phyloP scores from a whole-genome alignment of 1,284 basidiomycete species.

The Golubevia sp. region DNA sequence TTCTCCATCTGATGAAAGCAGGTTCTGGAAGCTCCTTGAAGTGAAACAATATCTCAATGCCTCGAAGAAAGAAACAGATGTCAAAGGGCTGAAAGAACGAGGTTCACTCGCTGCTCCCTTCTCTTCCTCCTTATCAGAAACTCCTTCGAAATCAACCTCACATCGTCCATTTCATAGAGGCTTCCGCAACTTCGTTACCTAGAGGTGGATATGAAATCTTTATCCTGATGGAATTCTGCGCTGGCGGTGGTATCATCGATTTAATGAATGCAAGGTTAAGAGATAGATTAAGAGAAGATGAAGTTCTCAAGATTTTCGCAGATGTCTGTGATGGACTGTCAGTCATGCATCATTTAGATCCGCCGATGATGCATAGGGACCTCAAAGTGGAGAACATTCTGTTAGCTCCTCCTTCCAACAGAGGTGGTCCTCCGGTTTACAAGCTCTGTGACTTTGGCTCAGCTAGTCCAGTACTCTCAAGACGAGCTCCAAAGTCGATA shows the following conservation, averaged over 20 bases:
- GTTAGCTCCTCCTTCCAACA: conserved; percentile 62
- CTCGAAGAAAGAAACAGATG: no score
- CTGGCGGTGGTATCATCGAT: conserved; percentile 93
- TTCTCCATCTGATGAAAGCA: no score
- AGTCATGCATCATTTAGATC: conserved; percentile 86
- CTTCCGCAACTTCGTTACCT: conserved; percentile 64
- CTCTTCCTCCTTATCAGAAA: conserved; percentile 65
- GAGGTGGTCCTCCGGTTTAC: conserved; percentile 71
- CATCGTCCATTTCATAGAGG: conserved; percentile 91
- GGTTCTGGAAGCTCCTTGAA: no score
- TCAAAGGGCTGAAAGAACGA: no score
- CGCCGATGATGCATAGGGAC: conserved; percentile 91
- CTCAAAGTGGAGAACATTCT: conserved; percentile 96
- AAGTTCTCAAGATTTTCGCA: conserved; percentile 92
- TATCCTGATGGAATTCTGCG: conserved; percentile 97
- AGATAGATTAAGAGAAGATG: conserved; percentile 87
- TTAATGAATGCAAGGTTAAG: conserved; percentile 96
- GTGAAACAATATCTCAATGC: no score
- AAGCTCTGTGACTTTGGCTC: conserved; percentile 99
- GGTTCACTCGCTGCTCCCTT: no score
- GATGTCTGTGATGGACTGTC: conserved; percentile 52
- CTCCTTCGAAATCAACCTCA: conserved; percentile 85
- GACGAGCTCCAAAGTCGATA: conserved; percentile 32
- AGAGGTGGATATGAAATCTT: conserved; percentile 92
- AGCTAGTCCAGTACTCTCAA: conserved; percentile 68